Percentiles rank a stretch among this genome's conserved stretches.
These are phyloP conservation scores for Peronospora destructor DNA, from an alignment of 352 stramenopile species.

Conservation along the genomic window DNA sequence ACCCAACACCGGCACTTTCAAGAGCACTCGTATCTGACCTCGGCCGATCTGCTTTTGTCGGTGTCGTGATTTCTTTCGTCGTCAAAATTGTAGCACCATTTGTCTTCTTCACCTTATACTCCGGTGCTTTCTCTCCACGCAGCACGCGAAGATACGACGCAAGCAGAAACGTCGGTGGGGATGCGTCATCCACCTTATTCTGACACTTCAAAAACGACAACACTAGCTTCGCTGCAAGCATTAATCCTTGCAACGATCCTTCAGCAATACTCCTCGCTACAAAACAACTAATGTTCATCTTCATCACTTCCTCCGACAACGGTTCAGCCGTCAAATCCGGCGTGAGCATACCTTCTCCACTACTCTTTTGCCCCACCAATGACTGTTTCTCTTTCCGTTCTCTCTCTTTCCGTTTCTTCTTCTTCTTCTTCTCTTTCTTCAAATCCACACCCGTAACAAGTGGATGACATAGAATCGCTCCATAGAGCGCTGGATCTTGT, in stretches of 20 bases:
- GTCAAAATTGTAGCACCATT: constrained; percentile 1
- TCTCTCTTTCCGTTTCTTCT: constrained; percentile 79
- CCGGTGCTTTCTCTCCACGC: constrained; percentile 56
- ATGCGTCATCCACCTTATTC: constrained; percentile 9
- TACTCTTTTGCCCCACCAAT: constrained; percentile 24
- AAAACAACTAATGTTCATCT: constrained; percentile 64
- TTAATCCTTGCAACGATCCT: constrained; percentile 61
- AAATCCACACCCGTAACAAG: constrained; percentile 70
- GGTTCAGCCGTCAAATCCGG: constrained; percentile 60
- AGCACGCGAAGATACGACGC: constrained; percentile 68
- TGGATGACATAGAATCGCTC: constrained; percentile 77
- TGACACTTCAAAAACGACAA: constrained; percentile 40
- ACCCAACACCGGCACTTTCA: constrained; percentile 21
- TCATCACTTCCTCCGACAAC: constrained; percentile 46
- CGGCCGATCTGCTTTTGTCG: constrained; percentile 27
- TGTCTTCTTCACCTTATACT: constrained; percentile 27
- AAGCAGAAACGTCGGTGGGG: constrained; percentile 38
- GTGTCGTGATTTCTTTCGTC: constrained; percentile 30
- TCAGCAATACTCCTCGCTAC: constrained; percentile 71
- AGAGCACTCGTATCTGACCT: constrained; percentile 20
- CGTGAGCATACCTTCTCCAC: constrained; percentile 50
- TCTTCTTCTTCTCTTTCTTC: constrained; percentile 78
- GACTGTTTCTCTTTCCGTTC: constrained; percentile 67
- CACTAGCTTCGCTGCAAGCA: constrained; percentile 68
- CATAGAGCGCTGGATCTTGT: constrained; percentile 73